Base-by-base conservation (phyloP, 176 grass and related monocot species). In the Juncus effusus region DNA sequence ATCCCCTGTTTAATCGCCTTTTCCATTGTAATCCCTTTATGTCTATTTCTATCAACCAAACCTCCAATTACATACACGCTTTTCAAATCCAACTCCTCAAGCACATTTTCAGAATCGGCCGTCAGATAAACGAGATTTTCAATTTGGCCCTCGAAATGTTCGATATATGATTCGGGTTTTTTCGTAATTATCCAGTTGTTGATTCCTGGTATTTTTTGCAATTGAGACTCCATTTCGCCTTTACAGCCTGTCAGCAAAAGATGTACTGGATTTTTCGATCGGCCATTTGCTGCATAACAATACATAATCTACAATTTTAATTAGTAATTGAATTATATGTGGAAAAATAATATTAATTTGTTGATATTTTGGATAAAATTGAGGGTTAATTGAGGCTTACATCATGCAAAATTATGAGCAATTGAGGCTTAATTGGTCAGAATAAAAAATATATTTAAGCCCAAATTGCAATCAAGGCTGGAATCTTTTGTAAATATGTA, bases 61-160 rank as follows among this genome's bases (percentile, higher is more conserved):
- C 94, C 88, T 37, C 94, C 88, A 76, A 97, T 97, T 28, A 97
- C 92, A 62, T 97, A 97, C 76, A 93, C 82, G 75, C 91, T 97
- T 0, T 84, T 84, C 35, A 64, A 60, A 75, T 97, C 88, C 59
- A 97, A 59, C n/a, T 89, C 88, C 67, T 97, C 85, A 75, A 97
- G 80, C 60, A 89, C 62, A 62, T 76, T 82, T 41, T 92, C 80
- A 50, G 94, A 74, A 84, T 97, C 88, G 2, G 88, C 88, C 12
- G 94, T 93, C 60, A 97, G 78, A 84, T 93, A 93, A 42, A 92
- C 82, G 53, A 97, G 77, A 51, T 82, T 82, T 61, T 86, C 88
- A 72, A 89, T 92, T 65, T 50, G 64, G 49, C 92, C 85, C 72
- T 77, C 65, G 76, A 97, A 85, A 74, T 80, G 80, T 82, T 97